Percentiles rank a stretch among this genome's conserved stretches.
Evolutionary conservation across 139 green algal genomes (phyloP).

Genomic region (Yamagishiella unicocca): DNA sequence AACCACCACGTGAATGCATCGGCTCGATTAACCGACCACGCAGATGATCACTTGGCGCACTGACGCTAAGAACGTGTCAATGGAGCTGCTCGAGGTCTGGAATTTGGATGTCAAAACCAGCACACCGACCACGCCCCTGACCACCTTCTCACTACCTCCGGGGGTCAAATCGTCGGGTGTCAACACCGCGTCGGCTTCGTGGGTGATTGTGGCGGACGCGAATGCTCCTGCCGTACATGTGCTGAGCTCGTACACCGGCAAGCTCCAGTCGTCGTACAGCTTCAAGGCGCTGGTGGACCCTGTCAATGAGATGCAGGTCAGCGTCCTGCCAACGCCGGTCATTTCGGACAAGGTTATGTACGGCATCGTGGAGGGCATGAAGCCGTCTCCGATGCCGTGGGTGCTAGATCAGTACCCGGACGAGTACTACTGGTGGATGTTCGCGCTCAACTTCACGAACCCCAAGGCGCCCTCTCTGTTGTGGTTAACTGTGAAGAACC

Average conservation of each 20-base stretch:
- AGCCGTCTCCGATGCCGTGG: conserved; percentile 7
- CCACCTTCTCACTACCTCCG: neutral
- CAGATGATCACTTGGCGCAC: conserved; percentile 18
- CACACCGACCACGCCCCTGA: neutral
- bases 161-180: neutral
- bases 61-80: neutral
- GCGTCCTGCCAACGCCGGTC: conserved; percentile 22
- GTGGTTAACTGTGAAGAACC: neutral
- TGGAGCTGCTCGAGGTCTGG: conserved; percentile 6
- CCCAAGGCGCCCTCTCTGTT: neutral
- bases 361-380: neutral
- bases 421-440: conserved; percentile 29
- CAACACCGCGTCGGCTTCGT: neutral
- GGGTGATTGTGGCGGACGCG: neutral
- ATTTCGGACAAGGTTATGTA: neutral
- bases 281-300: neutral
- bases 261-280: neutral
- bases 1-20: too few relatives aligned
- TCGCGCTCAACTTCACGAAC: neutral
- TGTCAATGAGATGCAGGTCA: neutral
- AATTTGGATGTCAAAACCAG: neutral
- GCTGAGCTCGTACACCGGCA: neutral
- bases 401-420: neutral
- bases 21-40: too few relatives aligned
- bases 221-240: neutral